These are phyloP conservation scores for Davidsoniella eucalypti DNA, from an alignment of 2,329 filamentous ascomycete species.

Conservation along the genomic window DNA sequence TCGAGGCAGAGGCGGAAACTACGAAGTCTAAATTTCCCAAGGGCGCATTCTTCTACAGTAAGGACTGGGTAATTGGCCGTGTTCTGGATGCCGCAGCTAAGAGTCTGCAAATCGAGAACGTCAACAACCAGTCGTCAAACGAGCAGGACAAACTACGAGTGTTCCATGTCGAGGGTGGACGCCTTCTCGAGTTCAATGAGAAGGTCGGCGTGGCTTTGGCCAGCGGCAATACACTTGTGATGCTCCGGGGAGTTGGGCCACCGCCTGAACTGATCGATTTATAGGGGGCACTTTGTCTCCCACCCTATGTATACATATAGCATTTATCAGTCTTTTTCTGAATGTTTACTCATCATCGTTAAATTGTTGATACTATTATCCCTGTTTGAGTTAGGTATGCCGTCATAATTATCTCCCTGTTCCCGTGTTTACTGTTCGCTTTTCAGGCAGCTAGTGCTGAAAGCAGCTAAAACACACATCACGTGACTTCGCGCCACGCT, in stretches of 20 bases:
- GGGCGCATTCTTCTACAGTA: constrained; percentile 64
- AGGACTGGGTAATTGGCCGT: constrained; percentile 79
- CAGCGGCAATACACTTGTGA: constrained; percentile 77
- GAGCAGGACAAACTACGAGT: constrained; percentile 71
- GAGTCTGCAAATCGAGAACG: constrained; percentile 61
- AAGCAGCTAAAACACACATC: not conserved
- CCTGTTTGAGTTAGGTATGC: no score
- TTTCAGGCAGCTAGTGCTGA: no score
- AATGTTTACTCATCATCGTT: no score
- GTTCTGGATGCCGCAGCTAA: constrained; percentile 65
- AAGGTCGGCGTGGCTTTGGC: constrained; percentile 59
- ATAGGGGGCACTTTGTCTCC: not conserved
- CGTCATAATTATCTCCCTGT: no score
- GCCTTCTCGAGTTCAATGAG: constrained; percentile 74
- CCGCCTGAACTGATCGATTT: constrained; percentile 50
- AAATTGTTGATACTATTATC: no score
- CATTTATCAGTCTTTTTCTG: no score
- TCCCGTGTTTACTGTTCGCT: no score
- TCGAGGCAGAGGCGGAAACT: constrained; percentile 80
- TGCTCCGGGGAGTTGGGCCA: constrained; percentile 73
- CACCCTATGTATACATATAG: not conserved
- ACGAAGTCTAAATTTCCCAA: constrained; percentile 69
- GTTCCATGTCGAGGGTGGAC: constrained; percentile 83
- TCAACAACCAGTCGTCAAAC: constrained; percentile 61
- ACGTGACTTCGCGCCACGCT: constrained; percentile 10